These are phyloP conservation scores for Mycothermus thermophilus DNA, from an alignment of 495 filamentous ascomycete genomes.

Conservation along the genomic window DNA sequence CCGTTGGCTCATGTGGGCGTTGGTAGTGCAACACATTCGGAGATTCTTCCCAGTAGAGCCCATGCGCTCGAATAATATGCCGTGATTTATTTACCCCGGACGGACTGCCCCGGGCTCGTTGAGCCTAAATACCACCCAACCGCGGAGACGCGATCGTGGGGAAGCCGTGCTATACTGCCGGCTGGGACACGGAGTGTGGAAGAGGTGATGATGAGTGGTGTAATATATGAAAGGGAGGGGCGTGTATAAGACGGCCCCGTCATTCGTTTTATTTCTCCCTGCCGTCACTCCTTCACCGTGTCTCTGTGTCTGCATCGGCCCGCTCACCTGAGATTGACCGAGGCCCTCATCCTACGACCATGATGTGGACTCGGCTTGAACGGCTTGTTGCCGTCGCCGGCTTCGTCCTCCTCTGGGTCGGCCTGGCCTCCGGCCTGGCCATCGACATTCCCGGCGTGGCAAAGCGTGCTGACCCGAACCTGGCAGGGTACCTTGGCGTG, in stretches of 20 bases:
- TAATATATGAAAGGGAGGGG: too few species aligned
- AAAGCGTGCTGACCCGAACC: slow-evolving; percentile 23
- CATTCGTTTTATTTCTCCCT: too few species aligned
- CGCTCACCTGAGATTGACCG: too few species aligned
- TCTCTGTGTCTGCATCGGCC: too few species aligned
- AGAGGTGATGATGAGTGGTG: not conserved
- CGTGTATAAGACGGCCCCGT: too few species aligned
- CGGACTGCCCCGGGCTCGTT: not conserved
- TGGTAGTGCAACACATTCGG: slow-evolving; percentile 1
- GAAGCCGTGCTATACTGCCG: slow-evolving; percentile 1
- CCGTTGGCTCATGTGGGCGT: too few species aligned
- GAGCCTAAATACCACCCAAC: slow-evolving; percentile 9
- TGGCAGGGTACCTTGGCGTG: slow-evolving; percentile 36
- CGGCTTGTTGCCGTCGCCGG: not conserved
- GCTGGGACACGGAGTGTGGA: not conserved
- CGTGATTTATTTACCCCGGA: slow-evolving; percentile 2
- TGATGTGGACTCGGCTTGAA: too few species aligned
- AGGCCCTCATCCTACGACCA: too few species aligned
- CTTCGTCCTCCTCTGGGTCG: slow-evolving; percentile 4
- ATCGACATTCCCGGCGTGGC: slow-evolving; percentile 7
- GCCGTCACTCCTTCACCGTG: too few species aligned
- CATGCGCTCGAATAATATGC: slow-evolving; percentile 5
- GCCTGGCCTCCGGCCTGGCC: slow-evolving; percentile 1
- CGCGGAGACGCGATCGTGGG: slow-evolving; percentile 3
- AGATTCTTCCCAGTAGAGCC: not conserved